A percentile compares a stretch with the other conserved stretches of the same genome.
phyloP scores from a whole-genome alignment of 140 eudicot species.

The Ambrosia hybrid region DNA sequence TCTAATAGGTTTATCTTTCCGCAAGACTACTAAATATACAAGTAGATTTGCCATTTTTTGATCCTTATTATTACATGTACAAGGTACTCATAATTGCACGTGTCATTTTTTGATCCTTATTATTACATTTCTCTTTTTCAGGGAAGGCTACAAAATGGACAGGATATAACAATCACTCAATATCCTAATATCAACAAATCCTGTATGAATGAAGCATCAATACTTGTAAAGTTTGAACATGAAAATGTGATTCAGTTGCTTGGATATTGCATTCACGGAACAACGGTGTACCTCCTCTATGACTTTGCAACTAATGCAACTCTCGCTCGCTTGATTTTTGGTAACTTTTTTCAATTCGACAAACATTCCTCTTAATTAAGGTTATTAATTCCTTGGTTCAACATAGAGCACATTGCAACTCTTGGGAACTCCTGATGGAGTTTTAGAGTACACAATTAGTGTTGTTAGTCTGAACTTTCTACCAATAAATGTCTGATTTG shows the following conservation, averaged over 20 bases:
- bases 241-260: conserved; percentile 14
- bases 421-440: background rate
- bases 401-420: background rate
- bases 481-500: background rate
- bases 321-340: conserved; percentile 15
- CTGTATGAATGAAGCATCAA: conserved; percentile 10
- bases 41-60: background rate
- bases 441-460: background rate
- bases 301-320: background rate
- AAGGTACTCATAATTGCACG: background rate
- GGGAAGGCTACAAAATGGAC: conserved; percentile 26
- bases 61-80: background rate
- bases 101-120: background rate
- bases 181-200: no score
- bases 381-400: background rate
- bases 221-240: conserved; percentile 27
- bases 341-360: conserved; percentile 7
- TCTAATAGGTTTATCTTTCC: background rate
- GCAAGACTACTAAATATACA: background rate
- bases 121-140: background rate
- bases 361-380: background rate
- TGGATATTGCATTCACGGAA: conserved; percentile 13
- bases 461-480: background rate
- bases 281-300: conserved; percentile 16
- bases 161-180: conserved; percentile 5